Conservation (phyloP, 768 basidiomycete species). For the Boletus edulis region DNA sequence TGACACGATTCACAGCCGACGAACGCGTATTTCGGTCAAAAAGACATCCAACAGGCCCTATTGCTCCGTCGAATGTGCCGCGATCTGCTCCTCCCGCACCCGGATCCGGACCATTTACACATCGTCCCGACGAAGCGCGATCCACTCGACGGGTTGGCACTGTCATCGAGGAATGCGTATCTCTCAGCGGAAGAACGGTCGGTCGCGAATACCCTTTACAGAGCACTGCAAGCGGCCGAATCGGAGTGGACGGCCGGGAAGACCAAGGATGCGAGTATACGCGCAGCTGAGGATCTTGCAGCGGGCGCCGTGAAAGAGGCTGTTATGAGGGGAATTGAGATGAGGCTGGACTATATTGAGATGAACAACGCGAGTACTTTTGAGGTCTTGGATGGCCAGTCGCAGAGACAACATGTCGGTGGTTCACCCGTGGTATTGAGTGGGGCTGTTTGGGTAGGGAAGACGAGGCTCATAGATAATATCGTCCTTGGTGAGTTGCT, state of each 20-base stretch:
- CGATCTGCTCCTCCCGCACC: slow-evolving; percentile 82
- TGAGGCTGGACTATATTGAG: slow-evolving; percentile 82
- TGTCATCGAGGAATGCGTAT: slow-evolving; percentile 91
- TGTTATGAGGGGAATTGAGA: slow-evolving; percentile 41
- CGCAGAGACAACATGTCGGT: slow-evolving; percentile 26
- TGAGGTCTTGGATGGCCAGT: slow-evolving; percentile 46
- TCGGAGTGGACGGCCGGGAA: slow-evolving; percentile 50
- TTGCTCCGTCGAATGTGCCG: slow-evolving; percentile 73
- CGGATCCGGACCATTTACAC: slow-evolving; percentile 67
- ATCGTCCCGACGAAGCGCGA: slow-evolving; percentile 86
- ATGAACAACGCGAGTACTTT: slow-evolving; percentile 83
- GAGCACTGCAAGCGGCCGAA: slow-evolving; percentile 62
- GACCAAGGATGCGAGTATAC: slow-evolving; percentile 50
- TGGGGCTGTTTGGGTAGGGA: slow-evolving; percentile 83
- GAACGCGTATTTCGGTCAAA: slow-evolving; percentile 94
- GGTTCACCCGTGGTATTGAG: slow-evolving; percentile 62
- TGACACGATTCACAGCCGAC: slow-evolving; percentile 53
- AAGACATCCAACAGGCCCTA: slow-evolving; percentile 96
- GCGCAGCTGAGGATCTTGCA: slow-evolving; percentile 42
- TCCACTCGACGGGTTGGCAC: slow-evolving; percentile 63
- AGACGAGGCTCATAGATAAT: slow-evolving; percentile 92
- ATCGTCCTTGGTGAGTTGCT: slow-evolving; percentile 60
- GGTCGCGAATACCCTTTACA: slow-evolving; percentile 62
- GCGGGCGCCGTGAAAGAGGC: slow-evolving; percentile 31
- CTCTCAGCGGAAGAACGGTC: slow-evolving; percentile 61